Evolutionary conservation across 768 basidiomycete genomes (phyloP).

Genomic region (Phaffia tasmanica): DNA sequence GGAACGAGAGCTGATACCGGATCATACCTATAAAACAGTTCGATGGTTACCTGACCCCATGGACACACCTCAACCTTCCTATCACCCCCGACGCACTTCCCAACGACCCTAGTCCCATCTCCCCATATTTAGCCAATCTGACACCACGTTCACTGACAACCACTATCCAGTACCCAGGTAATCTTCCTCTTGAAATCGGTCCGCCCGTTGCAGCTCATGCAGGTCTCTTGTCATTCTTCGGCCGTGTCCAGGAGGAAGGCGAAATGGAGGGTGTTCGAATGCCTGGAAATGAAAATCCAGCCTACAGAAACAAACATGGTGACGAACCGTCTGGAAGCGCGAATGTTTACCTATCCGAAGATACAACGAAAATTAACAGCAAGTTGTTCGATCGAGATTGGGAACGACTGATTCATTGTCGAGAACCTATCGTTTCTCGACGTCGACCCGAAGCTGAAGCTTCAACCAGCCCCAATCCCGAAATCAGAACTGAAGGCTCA

Average conservation of each 20-base stretch:
- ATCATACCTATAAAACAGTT: constrained; percentile 29
- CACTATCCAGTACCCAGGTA: constrained; percentile 36
- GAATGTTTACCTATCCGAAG: constrained; percentile 9
- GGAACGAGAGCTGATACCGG: background rate
- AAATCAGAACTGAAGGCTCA: background rate
- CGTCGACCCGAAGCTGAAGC: constrained; percentile 32
- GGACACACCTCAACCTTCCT: constrained; percentile 38
- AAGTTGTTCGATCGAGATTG: constrained; percentile 17
- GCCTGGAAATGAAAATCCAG: constrained; percentile 26
- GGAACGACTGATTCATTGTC: constrained; percentile 13
- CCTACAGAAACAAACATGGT: constrained; percentile 8
- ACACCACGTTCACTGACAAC: constrained; percentile 31
- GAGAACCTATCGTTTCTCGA: constrained; percentile 25
- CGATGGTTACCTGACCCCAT: constrained; percentile 38
- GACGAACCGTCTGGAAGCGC: constrained; percentile 10
- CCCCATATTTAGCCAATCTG: constrained; percentile 38
- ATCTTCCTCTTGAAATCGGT: constrained; percentile 29
- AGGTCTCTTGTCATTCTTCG: constrained; percentile 40
- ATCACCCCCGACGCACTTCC: constrained; percentile 26
- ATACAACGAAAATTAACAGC: background rate
- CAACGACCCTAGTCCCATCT: constrained; percentile 2
- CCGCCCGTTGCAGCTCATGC: constrained; percentile 39
- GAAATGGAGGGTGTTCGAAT: constrained; percentile 24
- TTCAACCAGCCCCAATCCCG: constrained; percentile 34
- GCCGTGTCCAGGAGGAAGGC: constrained; percentile 8